Evolutionary conservation across 2,329 filamentous ascomycete genomes (phyloP).

Genomic region (Diaporthe ilicicola): DNA sequence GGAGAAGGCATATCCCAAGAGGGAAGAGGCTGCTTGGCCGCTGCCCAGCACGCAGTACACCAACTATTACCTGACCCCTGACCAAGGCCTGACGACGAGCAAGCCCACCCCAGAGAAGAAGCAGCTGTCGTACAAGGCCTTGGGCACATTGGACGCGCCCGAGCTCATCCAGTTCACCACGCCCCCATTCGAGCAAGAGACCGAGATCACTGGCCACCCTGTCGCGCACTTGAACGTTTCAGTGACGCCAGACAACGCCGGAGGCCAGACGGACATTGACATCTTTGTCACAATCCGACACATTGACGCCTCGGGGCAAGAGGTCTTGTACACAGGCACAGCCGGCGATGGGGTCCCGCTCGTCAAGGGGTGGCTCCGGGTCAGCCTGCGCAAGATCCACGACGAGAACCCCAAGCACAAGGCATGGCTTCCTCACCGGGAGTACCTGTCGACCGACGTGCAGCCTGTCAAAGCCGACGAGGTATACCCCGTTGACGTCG

Average conservation of each 20-base stretch:
- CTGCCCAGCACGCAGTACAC: slow-evolving; percentile 72
- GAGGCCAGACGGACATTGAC: slow-evolving; percentile 62
- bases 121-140: slow-evolving; percentile 65
- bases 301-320: slow-evolving; percentile 60
- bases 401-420: slow-evolving; percentile 59
- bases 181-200: slow-evolving; percentile 65
- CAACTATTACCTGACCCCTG: slow-evolving; percentile 64
- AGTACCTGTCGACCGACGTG: slow-evolving; percentile 66
- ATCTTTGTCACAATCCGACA: slow-evolving; percentile 71
- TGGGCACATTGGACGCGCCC: slow-evolving; percentile 64
- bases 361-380: slow-evolving; percentile 71
- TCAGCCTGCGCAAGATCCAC: slow-evolving; percentile 63
- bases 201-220: slow-evolving; percentile 75
- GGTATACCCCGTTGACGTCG: slow-evolving; percentile 67
- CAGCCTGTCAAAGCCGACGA: slow-evolving; percentile 61
- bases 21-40: slow-evolving; percentile 72
- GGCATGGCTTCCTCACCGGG: slow-evolving; percentile 63
- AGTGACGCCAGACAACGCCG: slow-evolving; percentile 60
- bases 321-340: slow-evolving; percentile 72
- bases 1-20: slow-evolving; percentile 63
- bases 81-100: slow-evolving; percentile 49
- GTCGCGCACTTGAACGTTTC: slow-evolving; percentile 72
- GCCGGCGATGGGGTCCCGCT: slow-evolving; percentile 70
- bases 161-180: slow-evolving; percentile 67
- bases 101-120: slow-evolving; percentile 39